Base-by-base conservation (phyloP, 2,329 filamentous ascomycete genomes). In the Hyphodiscus sp. region DNA sequence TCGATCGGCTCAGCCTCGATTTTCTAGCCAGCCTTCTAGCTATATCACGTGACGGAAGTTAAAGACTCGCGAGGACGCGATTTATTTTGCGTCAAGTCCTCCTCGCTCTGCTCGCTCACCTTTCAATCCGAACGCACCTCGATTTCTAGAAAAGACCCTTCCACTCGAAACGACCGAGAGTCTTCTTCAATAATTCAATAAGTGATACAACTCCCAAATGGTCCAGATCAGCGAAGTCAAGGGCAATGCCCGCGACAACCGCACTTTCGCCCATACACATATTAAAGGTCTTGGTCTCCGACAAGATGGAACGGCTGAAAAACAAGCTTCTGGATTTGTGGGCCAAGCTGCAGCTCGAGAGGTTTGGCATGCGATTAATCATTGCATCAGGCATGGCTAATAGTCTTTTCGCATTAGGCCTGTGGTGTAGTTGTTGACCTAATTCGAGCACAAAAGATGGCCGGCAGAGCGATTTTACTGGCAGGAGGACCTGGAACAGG, bases 361-460 rank as follows among this genome's bases (percentile, higher is more conserved):
- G 81, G 90, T 95, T 74, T 45, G 23, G 33, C 19, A 20, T 54
- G 26, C 11, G 33, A 38, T 38, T 13, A 38, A 6, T 38, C 11
- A 30, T 60, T 56, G 16, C 61, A 87, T 87, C 90, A 91, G 70
- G 91, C 87, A 68, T 95, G 50, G 86, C 96, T 52, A 91, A 96
- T 68, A 50, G 89, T 96, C 68, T 78, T 96, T n/a, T 33, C 26
- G 33, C 61, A 56, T n/a, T 61, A 91, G 90, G 94, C 94, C 69
- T 95, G 89, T 68, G 94, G 94, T 70, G 85, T 99, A 43, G 89
- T 99, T 42, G 94, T 97, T 67, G 94, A 97, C 69, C 79, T 99
- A 61, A 95, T 99, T 70, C 88, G 87, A 70, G 86, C 89, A 56
- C 95, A 96, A 77, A 97, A 95, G 76, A 96, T 99, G 92, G 89